These are phyloP conservation scores for Pseudocercospora fuligena DNA, from an alignment of 2,329 filamentous ascomycete genomes.

Conservation along the genomic window DNA sequence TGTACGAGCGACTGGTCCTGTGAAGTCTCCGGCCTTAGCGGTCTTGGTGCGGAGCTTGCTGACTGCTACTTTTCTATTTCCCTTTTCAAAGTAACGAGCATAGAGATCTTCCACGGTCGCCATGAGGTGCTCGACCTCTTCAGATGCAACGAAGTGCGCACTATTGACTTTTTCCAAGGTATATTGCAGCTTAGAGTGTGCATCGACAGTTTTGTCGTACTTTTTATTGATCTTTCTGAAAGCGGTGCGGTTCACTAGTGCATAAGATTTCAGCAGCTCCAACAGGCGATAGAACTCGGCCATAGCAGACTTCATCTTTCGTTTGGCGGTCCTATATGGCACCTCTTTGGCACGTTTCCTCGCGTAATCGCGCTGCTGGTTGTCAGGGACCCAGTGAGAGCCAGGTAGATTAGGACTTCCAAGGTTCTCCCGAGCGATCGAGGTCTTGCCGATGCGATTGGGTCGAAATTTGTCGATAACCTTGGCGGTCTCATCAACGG, in stretches of 20 bases:
- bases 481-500: conserved; percentile 23
- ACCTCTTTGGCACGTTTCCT: conserved; percentile 59
- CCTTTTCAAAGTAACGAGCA: conserved; percentile 89
- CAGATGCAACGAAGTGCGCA: conserved; percentile 89
- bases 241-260: conserved; percentile 85
- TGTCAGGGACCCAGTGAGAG: conserved; percentile 28
- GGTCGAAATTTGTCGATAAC: conserved; percentile 41
- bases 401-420: conserved; percentile 45
- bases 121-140: conserved; percentile 80
- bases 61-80: conserved; percentile 88
- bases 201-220: conserved; percentile 88
- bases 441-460: conserved; percentile 61
- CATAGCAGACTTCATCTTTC: conserved; percentile 86
- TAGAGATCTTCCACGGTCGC: conserved; percentile 87
- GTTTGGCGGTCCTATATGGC: conserved; percentile 83
- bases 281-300: conserved; percentile 93
- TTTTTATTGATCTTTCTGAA: conserved; percentile 99
- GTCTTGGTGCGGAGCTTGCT: conserved; percentile 80
- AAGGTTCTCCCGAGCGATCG: conserved; percentile 49
- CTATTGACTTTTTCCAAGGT: conserved; percentile 91
- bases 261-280: conserved; percentile 90
- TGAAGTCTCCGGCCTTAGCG: conserved; percentile 63
- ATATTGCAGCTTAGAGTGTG: conserved; percentile 76
- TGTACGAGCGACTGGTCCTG: conserved; percentile 63
- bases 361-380: conserved; percentile 51